These are phyloP conservation scores for Dactylella cylindrospora DNA, from an alignment of 2,329 filamentous ascomycete genomes.

Conservation along the genomic window DNA sequence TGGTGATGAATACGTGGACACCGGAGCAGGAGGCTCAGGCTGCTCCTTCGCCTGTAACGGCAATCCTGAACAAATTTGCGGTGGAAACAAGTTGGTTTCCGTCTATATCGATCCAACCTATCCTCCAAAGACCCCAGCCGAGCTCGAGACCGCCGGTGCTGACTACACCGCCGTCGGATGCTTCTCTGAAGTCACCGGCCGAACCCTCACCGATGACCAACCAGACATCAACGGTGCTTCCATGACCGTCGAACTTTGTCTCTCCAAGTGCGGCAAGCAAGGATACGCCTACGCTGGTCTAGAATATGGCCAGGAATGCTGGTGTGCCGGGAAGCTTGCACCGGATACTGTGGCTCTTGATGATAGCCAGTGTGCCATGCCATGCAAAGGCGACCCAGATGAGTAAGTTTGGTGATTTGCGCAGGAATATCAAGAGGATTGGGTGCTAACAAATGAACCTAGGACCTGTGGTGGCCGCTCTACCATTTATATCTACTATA, in stretches of 20 bases:
- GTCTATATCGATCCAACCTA: slow-evolving; percentile 30
- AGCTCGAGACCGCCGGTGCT: slow-evolving; percentile 26
- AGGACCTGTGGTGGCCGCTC: slow-evolving; percentile 28
- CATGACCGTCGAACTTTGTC: slow-evolving; percentile 40
- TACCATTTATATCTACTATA: slow-evolving; percentile 32
- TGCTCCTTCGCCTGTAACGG: slow-evolving; percentile 29
- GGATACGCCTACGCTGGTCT: slow-evolving; percentile 40
- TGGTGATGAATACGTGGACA: slow-evolving; percentile 8
- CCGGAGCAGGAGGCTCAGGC: slow-evolving; percentile 5
- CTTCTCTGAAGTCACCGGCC: slow-evolving; percentile 23
- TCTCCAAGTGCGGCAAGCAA: slow-evolving; percentile 25
- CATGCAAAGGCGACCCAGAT: slow-evolving; percentile 24
- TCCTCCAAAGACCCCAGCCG: slow-evolving; percentile 9
- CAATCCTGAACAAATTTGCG: slow-evolving; percentile 21
- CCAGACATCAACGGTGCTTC: slow-evolving; percentile 12
- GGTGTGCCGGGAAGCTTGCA: slow-evolving; percentile 28
- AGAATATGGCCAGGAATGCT: slow-evolving; percentile 35
- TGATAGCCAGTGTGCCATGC: slow-evolving; percentile 9
- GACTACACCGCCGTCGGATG: slow-evolving; percentile 29
- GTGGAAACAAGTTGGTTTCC: slow-evolving; percentile 28
- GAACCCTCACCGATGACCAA: slow-evolving; percentile 33
- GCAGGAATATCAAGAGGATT: too few relatives aligned
- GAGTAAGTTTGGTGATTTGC: slow-evolving; percentile 27
- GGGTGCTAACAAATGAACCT: background rate
- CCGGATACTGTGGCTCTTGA: slow-evolving; percentile 8